Conservation (phyloP, 1,284 basidiomycete species). For the Veloporphyrellus conicus region DNA sequence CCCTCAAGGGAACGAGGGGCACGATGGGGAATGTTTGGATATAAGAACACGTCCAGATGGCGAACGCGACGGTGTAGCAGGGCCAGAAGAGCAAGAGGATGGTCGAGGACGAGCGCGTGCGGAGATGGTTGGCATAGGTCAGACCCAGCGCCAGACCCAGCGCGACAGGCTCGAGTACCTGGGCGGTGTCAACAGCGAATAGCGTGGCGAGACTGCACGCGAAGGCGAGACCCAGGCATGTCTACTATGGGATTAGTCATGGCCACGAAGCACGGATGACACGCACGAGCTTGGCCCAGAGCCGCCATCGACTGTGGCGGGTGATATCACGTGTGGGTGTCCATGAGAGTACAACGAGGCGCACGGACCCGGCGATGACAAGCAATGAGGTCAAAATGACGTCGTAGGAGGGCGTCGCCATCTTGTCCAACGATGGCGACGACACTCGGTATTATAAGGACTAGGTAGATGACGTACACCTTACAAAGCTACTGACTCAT, state of each 20-base stretch:
- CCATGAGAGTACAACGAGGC: slow-evolving; percentile 46
- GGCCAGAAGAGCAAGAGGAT: slow-evolving; percentile 84
- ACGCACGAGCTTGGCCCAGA: slow-evolving; percentile 59
- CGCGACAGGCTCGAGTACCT: slow-evolving; percentile 57
- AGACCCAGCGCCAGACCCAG: slow-evolving; percentile 46
- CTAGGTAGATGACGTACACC: not conserved
- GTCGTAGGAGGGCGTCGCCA: slow-evolving; percentile 35
- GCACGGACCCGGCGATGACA: slow-evolving; percentile 38
- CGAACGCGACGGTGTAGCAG: slow-evolving; percentile 50
- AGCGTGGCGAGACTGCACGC: slow-evolving; percentile 37
- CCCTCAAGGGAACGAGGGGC: slow-evolving; percentile 45
- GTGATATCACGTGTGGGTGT: slow-evolving; percentile 30
- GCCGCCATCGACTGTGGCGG: slow-evolving; percentile 45
- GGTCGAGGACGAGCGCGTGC: slow-evolving; percentile 74
- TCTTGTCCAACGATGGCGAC: slow-evolving; percentile 4
- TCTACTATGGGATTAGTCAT: slow-evolving; percentile 34
- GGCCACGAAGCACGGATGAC: not conserved
- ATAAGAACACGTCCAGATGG: slow-evolving; percentile 63
- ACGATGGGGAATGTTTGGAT: slow-evolving; percentile 19
- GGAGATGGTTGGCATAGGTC: slow-evolving; percentile 70
- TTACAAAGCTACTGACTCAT: not conserved
- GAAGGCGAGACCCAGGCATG: slow-evolving; percentile 43
- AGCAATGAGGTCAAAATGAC: slow-evolving; percentile 56
- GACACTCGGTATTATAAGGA: too few species aligned
- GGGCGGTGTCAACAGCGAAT: slow-evolving; percentile 22